phyloP scores from a whole-genome alignment of 306 rosid species.

The Acacia melanoxylon region DNA sequence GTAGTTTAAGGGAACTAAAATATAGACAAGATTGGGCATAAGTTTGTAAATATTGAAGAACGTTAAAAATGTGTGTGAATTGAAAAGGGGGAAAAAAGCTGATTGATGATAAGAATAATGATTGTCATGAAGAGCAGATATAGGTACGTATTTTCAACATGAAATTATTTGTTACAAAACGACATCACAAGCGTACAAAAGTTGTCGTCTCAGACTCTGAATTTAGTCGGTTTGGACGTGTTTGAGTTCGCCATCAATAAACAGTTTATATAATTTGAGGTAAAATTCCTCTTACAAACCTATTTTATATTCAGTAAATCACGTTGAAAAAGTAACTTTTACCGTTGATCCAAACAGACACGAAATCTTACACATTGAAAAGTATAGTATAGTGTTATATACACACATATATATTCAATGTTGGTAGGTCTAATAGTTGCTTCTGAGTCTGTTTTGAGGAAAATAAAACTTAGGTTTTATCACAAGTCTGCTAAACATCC shows the following conservation, averaged over 20 bases:
- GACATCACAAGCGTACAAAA: slow-evolving; percentile 19
- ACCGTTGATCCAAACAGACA: too few species aligned
- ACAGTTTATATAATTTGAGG: too few species aligned
- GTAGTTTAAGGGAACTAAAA: too few species aligned
- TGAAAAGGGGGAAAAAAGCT: background rate
- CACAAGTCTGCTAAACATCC: too few species aligned
- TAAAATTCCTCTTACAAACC: too few species aligned
- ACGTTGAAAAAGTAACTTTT: too few species aligned
- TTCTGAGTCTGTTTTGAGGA: too few species aligned
- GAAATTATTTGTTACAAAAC: slow-evolving; percentile 14
- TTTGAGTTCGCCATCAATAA: too few species aligned
- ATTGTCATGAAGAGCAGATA: background rate
- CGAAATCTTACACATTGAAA: background rate
- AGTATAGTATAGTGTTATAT: background rate
- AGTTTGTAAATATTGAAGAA: background rate
- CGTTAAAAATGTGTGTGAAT: background rate
- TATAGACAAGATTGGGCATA: too few species aligned
- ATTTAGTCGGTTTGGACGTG: background rate
- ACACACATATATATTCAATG: background rate
- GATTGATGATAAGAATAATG: background rate
- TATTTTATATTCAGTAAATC: too few species aligned
- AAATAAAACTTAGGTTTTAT: too few species aligned
- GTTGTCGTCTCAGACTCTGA: slow-evolving; percentile 22
- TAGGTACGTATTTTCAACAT: background rate
- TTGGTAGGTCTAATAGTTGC: too few species aligned